phyloP scores from a whole-genome alignment of 148 eudicot species.

The Pouteria glomerata region DNA sequence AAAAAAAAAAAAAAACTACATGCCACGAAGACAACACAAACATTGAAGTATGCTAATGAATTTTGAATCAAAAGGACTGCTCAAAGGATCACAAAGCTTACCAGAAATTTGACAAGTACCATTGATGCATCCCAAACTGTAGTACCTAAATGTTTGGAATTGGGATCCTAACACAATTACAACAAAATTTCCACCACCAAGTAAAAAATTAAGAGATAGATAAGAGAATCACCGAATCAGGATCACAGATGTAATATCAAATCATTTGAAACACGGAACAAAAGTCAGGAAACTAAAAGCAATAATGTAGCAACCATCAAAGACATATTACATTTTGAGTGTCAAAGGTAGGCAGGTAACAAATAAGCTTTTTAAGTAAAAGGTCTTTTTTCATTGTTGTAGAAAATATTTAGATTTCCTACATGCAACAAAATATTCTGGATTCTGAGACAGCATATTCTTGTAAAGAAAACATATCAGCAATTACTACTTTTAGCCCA shows the following conservation, averaged over 20 bases:
- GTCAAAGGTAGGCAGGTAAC: too few species aligned
- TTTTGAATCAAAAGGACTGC: not conserved
- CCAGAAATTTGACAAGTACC: slow-evolving; percentile 92
- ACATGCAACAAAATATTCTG: too few species aligned
- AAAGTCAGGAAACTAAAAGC: not conserved
- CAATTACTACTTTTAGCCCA: too few species aligned
- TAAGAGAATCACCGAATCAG: not conserved
- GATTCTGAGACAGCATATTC: too few species aligned
- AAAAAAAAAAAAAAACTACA: not conserved
- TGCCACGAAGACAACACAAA: too few species aligned
- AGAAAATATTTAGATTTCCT: too few species aligned
- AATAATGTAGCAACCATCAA: not conserved
- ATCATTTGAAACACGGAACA: not conserved
- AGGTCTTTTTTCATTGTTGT: too few species aligned
- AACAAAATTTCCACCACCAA: not conserved
- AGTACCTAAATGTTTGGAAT: slow-evolving; percentile 93
- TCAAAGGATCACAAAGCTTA: slow-evolving; percentile 20
- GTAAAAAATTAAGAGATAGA: not conserved
- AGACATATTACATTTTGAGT: not conserved
- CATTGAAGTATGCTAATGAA: not conserved
- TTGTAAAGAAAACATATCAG: too few species aligned
- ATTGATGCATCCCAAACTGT: slow-evolving; percentile 98
- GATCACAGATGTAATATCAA: too few species aligned
- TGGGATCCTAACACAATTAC: slow-evolving; percentile 67
- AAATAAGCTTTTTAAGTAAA: too few species aligned